phyloP scores from a whole-genome alignment of 2,329 filamentous ascomycete species.

The Penicillium sp. region DNA sequence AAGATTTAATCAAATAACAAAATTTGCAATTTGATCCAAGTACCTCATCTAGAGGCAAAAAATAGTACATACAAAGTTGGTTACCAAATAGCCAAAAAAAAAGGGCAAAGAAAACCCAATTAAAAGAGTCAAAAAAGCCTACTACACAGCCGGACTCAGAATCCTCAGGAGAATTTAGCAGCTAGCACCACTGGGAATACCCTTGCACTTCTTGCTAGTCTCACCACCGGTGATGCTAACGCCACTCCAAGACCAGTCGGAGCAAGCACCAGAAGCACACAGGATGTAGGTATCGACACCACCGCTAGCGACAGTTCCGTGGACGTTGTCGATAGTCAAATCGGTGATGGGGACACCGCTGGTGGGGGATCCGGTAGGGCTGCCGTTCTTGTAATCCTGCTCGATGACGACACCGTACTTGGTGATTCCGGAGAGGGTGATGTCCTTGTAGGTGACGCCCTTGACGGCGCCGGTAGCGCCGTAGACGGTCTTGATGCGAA shows the following conservation, averaged over 20 bases:
- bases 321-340: constrained; percentile 38
- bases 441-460: constrained; percentile 55
- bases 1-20: neutral
- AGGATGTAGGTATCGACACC: constrained; percentile 54
- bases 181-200: constrained; percentile 41
- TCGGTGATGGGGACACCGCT: constrained; percentile 44
- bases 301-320: constrained; percentile 35
- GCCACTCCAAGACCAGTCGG: constrained; percentile 54
- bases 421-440: constrained; percentile 52
- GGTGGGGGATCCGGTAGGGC: constrained; percentile 41
- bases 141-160: neutral
- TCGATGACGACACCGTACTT: constrained; percentile 57
- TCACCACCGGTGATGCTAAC: constrained; percentile 55
- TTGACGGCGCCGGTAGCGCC: constrained; percentile 53
- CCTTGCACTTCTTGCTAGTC: constrained; percentile 42
- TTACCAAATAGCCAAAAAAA: neutral
- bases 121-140: neutral
- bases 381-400: constrained; percentile 57
- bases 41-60: neutral
- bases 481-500: constrained; percentile 59
- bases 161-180: constrained; percentile 25
- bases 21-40: neutral
- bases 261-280: constrained; percentile 54
- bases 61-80: neutral
- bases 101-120: no score